A percentile compares a stretch with the other conserved stretches of the same genome.
Conservation (phyloP, 805 yeast genomes). For the Nakazawaea wickerhamii region DNA sequence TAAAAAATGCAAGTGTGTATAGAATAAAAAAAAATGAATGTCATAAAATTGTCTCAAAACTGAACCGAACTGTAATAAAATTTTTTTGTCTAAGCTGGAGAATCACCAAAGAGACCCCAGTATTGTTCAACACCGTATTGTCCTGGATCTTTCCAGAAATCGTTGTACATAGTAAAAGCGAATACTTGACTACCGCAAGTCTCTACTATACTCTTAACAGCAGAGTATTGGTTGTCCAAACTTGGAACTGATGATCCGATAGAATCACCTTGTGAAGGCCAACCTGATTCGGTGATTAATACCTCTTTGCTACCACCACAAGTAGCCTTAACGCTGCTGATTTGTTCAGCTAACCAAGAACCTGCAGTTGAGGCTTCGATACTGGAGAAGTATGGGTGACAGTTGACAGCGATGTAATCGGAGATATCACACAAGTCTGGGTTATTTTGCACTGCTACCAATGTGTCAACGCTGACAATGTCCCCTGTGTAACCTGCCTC, state of each 20-base stretch:
- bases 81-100: too few species aligned
- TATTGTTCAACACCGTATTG: slow-evolving; percentile 52
- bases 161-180: slow-evolving; percentile 58
- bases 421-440: slow-evolving; percentile 48
- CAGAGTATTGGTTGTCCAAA: slow-evolving; percentile 42
- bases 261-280: slow-evolving; percentile 60
- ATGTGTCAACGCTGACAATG: slow-evolving; percentile 60
- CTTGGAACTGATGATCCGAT: slow-evolving; percentile 56
- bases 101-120: slow-evolving; percentile 44
- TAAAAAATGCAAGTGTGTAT: too few species aligned
- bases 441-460: slow-evolving; percentile 52
- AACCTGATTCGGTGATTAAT: slow-evolving; percentile 60
- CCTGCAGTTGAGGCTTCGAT: slow-evolving; percentile 49
- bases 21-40: too few species aligned
- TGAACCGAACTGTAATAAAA: too few species aligned
- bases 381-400: slow-evolving; percentile 58
- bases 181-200: slow-evolving; percentile 43
- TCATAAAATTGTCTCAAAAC: too few species aligned
- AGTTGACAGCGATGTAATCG: slow-evolving; percentile 62
- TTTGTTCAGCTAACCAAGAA: slow-evolving; percentile 44
- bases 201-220: slow-evolving; percentile 43
- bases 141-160: slow-evolving; percentile 58
- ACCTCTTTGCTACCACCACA: slow-evolving; percentile 47
- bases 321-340: slow-evolving; percentile 34
- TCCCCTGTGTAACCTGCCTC: slow-evolving; percentile 47